phyloP scores from a whole-genome alignment of 768 basidiomycete species.

The Floccularia luteovirens region DNA sequence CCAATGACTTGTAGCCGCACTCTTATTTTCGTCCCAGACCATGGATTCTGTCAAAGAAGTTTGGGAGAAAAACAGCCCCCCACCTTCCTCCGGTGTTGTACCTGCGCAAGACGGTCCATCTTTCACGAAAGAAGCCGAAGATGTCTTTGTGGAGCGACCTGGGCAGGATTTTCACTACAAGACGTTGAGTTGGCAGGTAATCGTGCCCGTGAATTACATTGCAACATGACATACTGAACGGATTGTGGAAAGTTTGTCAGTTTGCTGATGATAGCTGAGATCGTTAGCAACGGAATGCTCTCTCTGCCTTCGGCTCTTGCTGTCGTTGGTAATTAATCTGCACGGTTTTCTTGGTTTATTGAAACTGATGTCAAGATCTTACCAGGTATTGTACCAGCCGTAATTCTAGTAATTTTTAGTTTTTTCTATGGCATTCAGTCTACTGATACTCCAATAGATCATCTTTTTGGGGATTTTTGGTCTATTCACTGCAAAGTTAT shows the following conservation, averaged over 20 bases:
- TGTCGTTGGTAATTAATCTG: conserved; percentile 30
- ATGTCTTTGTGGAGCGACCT: conserved; percentile 38
- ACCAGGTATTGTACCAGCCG: conserved; percentile 41
- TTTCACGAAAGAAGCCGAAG: conserved; percentile 9
- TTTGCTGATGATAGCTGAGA: conserved; percentile 49
- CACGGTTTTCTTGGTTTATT: neutral
- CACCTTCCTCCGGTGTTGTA: no score
- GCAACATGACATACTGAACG: neutral
- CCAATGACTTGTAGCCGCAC: no score
- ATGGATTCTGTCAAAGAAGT: no score
- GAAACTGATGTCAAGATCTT: neutral
- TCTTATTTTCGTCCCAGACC: no score
- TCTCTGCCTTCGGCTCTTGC: conserved; percentile 45
- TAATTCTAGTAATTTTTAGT: conserved; percentile 23
- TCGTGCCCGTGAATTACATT: conserved; percentile 2
- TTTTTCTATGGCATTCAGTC: neutral
- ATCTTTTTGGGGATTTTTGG: conserved; percentile 44
- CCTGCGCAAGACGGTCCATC: neutral
- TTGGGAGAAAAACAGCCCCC: no score
- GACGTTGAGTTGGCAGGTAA: conserved; percentile 44
- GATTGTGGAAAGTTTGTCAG: conserved; percentile 29
- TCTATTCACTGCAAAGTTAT: conserved; percentile 41
- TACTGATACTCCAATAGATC: conserved; percentile 15
- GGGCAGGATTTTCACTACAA: conserved; percentile 43
- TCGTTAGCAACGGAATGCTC: conserved; percentile 49